phyloP scores from a whole-genome alignment of 2,329 filamentous ascomycete genomes.

The Colletotrichum filicis region DNA sequence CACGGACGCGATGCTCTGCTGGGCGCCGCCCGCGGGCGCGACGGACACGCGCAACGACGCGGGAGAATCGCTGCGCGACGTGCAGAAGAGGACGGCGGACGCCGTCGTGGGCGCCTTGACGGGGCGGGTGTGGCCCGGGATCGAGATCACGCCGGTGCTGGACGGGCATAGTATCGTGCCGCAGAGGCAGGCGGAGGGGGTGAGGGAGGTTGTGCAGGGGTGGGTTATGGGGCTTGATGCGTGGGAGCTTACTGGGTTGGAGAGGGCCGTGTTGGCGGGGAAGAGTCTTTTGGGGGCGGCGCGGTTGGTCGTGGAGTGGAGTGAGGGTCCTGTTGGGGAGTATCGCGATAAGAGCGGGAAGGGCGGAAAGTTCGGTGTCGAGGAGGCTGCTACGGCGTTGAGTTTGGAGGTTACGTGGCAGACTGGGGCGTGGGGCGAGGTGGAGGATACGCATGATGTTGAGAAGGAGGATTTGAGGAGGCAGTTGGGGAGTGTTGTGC shows the following conservation, averaged over 20 bases:
- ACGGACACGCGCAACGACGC: constrained; percentile 57
- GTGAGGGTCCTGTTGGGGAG: constrained; percentile 68
- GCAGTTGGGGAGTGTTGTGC: constrained; percentile 87
- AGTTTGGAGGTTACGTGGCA: constrained; percentile 93
- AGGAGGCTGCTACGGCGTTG: constrained; percentile 81
- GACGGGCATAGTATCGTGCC: constrained; percentile 82
- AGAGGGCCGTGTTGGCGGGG: constrained; percentile 83
- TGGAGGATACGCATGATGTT: constrained; percentile 98
- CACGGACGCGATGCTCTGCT: constrained; percentile 93
- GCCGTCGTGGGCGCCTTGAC: constrained; percentile 79
- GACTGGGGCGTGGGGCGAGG: constrained; percentile 91
- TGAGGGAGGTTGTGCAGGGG: constrained; percentile 79
- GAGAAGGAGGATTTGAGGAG: constrained; percentile 88
- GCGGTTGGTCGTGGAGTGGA: constrained; percentile 88
- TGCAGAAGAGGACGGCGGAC: constrained; percentile 76
- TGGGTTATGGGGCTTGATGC: constrained; percentile 80
- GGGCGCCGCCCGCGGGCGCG: constrained; percentile 71
- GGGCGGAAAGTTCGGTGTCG: constrained; percentile 74
- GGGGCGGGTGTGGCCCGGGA: constrained; percentile 82
- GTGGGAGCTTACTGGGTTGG: constrained; percentile 88
- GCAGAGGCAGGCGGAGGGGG: constrained; percentile 75
- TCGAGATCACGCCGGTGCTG: constrained; percentile 83
- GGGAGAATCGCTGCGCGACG: constrained; percentile 72
- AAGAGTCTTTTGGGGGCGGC: constrained; percentile 87
- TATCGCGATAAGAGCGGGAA: constrained; percentile 36